A percentile compares a stretch with the other conserved stretches of the same genome.
Evolutionary conservation across 768 basidiomycete species (phyloP).

Genomic region (Mycena chlorophos): DNA sequence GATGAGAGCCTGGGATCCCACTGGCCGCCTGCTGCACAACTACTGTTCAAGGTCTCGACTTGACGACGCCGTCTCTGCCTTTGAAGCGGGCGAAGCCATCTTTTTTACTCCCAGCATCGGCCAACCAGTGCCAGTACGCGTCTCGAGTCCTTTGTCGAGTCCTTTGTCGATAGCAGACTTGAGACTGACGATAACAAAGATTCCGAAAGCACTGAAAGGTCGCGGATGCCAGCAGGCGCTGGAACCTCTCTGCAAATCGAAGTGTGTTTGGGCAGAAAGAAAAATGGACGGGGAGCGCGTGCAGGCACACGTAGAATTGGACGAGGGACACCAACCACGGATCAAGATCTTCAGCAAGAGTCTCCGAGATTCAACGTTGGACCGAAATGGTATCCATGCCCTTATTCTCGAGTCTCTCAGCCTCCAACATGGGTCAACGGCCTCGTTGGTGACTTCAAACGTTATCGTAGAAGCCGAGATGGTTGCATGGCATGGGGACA

Average conservation of each 20-base stretch:
- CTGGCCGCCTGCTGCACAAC: constrained; percentile 49
- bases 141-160: background rate
- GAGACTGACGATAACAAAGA: constrained; percentile 36
- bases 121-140: constrained; percentile 57
- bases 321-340: constrained; percentile 33
- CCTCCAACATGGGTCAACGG: constrained; percentile 26
- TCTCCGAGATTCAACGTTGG: constrained; percentile 76
- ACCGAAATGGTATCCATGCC: constrained; percentile 64
- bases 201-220: constrained; percentile 84
- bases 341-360: constrained; percentile 90
- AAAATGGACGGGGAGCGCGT: constrained; percentile 97
- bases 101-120: constrained; percentile 50
- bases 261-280: constrained; percentile 78
- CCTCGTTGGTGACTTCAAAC: constrained; percentile 34
- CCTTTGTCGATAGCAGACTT: background rate
- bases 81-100: constrained; percentile 34
- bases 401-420: constrained; percentile 64
- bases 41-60: constrained; percentile 59
- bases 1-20: constrained; percentile 72
- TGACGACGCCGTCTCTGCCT: constrained; percentile 52
- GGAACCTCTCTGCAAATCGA: constrained; percentile 39
- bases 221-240: constrained; percentile 59
- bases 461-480: constrained; percentile 82
- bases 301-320: constrained; percentile 79
- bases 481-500: constrained; percentile 72